phyloP scores from a whole-genome alignment of 139 green algal genomes.

The Micractinium conductrix region DNA sequence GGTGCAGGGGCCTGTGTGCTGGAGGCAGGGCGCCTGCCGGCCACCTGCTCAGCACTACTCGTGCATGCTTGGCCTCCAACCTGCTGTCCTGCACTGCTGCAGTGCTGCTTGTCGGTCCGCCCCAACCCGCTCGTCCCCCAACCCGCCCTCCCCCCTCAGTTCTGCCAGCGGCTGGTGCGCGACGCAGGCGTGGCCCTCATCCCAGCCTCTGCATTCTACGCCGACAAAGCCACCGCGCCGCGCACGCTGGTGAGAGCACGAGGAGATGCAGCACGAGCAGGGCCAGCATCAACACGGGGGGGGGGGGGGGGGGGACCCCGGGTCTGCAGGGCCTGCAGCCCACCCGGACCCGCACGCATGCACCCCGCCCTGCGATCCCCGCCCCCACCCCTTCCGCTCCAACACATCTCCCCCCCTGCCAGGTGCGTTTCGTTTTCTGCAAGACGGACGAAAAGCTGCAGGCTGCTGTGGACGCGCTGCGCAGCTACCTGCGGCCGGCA shows the following conservation, averaged over 20 bases:
- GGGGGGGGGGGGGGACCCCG: too few relatives aligned
- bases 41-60: too few relatives aligned
- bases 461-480: constrained; percentile 54
- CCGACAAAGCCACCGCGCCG: constrained; percentile 34
- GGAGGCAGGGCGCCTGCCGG: too few relatives aligned
- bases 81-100: background rate
- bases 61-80: too few relatives aligned
- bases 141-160: constrained; percentile 17
- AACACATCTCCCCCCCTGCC: too few relatives aligned
- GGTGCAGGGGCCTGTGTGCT: too few relatives aligned
- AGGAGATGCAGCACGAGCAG: too few relatives aligned
- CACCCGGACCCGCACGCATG: too few relatives aligned
- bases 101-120: background rate
- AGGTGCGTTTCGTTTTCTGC: constrained; percentile 86
- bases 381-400: too few relatives aligned
- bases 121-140: background rate
- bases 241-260: constrained; percentile 54
- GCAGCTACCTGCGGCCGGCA: constrained; percentile 50
- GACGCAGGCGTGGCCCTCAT: constrained; percentile 81
- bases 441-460: constrained; percentile 80
- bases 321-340: too few relatives aligned
- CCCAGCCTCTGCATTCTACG: constrained; percentile 69
- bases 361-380: too few relatives aligned
- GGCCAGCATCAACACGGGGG: too few relatives aligned
- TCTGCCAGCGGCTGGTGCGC: constrained; percentile 71